Conservation (phyloP, 805 yeast genomes). For the Clavispora asparagi region DNA sequence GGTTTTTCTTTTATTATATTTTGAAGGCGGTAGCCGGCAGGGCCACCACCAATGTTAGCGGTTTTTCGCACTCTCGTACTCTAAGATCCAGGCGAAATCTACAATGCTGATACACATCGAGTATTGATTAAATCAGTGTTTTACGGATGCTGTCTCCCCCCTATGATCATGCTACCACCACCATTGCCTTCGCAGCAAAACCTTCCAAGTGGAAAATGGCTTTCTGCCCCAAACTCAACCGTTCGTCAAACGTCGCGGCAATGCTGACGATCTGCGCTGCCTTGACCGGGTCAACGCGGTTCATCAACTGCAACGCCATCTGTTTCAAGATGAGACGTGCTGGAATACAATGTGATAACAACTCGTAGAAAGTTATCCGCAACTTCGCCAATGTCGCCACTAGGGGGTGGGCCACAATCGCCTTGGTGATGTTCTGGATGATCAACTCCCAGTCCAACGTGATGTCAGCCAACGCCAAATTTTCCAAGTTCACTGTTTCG, state of each 20-base stretch:
- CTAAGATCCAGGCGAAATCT: too few species aligned
- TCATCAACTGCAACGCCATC: constrained; percentile 41
- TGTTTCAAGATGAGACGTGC: constrained; percentile 72
- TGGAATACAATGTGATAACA: constrained; percentile 91
- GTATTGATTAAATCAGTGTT: too few species aligned
- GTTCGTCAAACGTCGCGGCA: constrained; percentile 73
- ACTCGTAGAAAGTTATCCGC: constrained; percentile 71
- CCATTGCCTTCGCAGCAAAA: constrained; percentile 84
- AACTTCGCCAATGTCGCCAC: constrained; percentile 58
- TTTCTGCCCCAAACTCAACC: constrained; percentile 80
- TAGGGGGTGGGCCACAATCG: constrained; percentile 55
- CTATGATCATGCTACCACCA: constrained; percentile 20
- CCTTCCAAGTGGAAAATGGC: constrained; percentile 95
- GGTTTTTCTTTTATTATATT: too few species aligned
- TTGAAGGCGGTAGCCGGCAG: too few species aligned
- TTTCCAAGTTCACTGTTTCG: constrained; percentile 40
- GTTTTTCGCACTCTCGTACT: too few species aligned
- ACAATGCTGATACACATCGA: too few species aligned
- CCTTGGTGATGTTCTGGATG: constrained; percentile 56
- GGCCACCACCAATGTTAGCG: too few species aligned
- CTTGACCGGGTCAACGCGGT: constrained; percentile 20
- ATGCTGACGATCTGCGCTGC: constrained; percentile 49
- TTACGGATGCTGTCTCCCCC: neutral
- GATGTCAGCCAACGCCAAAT: constrained; percentile 37
- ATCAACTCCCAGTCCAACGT: constrained; percentile 90